A percentile compares a stretch with the other conserved stretches of the same genome.
These are phyloP conservation scores for Pistacia atlantica DNA, from an alignment of 345 rosid genomes.

Conservation along the genomic window DNA sequence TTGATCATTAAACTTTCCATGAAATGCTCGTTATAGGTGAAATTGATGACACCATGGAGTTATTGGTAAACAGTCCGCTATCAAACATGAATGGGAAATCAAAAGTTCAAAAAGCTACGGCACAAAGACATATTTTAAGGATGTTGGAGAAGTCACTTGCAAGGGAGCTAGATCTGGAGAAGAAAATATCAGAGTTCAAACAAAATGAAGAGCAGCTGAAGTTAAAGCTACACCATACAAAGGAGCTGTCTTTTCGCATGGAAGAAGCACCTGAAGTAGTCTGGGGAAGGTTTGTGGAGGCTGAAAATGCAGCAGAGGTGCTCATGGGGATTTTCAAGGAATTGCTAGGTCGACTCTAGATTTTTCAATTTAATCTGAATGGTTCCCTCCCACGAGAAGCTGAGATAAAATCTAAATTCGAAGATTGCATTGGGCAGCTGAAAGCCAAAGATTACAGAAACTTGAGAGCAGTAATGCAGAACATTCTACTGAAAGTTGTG, in stretches of 20 bases:
- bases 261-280: constrained; percentile 96
- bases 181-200: constrained; percentile 53
- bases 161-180: constrained; percentile 80
- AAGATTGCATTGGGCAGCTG: constrained; percentile 43
- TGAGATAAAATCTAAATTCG: constrained; percentile 53
- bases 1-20: constrained; percentile 10
- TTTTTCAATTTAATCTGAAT: constrained; percentile 68
- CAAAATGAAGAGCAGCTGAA: constrained; percentile 80
- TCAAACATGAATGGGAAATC: constrained; percentile 37
- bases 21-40: constrained; percentile 50
- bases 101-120: constrained; percentile 49
- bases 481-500: constrained; percentile 41
- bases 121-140: constrained; percentile 60
- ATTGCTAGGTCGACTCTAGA: constrained; percentile 59
- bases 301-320: constrained; percentile 85
- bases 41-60: constrained; percentile 35
- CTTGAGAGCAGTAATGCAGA: constrained; percentile 50
- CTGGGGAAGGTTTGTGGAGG: constrained; percentile 93
- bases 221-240: constrained; percentile 73
- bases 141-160: constrained; percentile 80
- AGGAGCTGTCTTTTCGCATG: constrained; percentile 81
- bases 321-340: constrained; percentile 87
- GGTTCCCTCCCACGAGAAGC: constrained; percentile 64
- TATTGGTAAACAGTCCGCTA: constrained; percentile 41
- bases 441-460: constrained; percentile 57